Conservation (phyloP, 768 basidiomycete species). For the Naganishia randhawae region DNA sequence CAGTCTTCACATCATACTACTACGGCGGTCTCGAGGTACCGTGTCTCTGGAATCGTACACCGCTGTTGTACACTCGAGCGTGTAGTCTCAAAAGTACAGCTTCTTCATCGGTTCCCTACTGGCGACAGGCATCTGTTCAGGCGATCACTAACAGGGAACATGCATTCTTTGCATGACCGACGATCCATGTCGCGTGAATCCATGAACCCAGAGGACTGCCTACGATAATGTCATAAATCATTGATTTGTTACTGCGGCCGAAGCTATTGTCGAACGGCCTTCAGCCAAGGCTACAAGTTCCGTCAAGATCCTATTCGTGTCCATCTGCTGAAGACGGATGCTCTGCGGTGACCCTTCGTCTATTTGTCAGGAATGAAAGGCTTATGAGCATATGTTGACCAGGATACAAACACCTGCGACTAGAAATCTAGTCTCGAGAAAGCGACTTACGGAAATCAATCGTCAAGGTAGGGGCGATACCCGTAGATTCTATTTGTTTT, state of each 20-base stretch:
- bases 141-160: no score
- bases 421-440: background rate
- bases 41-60: no score
- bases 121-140: no score
- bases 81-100: no score
- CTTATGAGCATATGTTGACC: background rate
- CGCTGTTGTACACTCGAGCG: no score
- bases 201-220: no score
- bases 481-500: background rate
- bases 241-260: background rate
- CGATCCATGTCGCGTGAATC: background rate
- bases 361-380: background rate
- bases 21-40: no score
- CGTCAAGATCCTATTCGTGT: conserved; percentile 14
- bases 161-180: background rate
- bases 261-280: conserved; percentile 18
- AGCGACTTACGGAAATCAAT: conserved; percentile 14
- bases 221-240: background rate
- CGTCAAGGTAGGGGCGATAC: conserved; percentile 6
- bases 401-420: background rate
- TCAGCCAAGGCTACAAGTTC: conserved; percentile 18
- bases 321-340: conserved; percentile 16
- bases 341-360: background rate
- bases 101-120: no score
- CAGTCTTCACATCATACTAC: no score